Evolutionary conservation across 345 rosid species (phyloP).

Genomic region (Carallia brachiata): DNA sequence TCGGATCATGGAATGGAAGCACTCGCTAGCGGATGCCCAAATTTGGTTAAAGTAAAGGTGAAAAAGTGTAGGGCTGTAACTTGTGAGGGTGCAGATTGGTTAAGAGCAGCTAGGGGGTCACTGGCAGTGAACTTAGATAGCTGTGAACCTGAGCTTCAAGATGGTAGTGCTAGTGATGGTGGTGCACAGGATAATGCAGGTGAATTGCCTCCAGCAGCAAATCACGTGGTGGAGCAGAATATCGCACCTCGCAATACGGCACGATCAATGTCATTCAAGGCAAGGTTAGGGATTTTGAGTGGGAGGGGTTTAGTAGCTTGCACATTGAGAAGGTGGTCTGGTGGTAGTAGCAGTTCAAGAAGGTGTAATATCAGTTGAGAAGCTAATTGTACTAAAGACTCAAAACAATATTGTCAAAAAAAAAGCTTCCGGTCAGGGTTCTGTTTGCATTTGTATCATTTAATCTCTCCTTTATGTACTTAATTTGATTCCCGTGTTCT

Average conservation of each 20-base stretch:
- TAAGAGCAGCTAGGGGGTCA: constrained; percentile 45
- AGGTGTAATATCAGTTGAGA: constrained; percentile 12
- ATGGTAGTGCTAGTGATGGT: constrained; percentile 52
- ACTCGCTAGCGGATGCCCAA: constrained; percentile 35
- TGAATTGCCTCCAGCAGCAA: constrained; percentile 41
- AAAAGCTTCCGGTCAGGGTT: constrained; percentile 6
- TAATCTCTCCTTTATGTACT: constrained; percentile 27
- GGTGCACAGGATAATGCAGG: constrained; percentile 47
- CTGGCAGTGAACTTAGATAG: constrained; percentile 61
- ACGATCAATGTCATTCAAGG: constrained; percentile 59
- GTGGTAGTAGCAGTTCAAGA: constrained; percentile 46
- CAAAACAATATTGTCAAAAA: constrained; percentile 7
- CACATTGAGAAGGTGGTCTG: constrained; percentile 62
- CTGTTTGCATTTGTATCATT: constrained; percentile 24
- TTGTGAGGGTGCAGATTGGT: constrained; percentile 26
- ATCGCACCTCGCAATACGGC: constrained; percentile 41
- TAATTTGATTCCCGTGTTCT: constrained; percentile 28
- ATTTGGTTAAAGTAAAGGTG: constrained; percentile 47
- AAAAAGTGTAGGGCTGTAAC: constrained; percentile 44
- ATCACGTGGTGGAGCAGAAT: constrained; percentile 33
- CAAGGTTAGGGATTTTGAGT: constrained; percentile 58
- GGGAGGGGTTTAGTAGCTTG: constrained; percentile 76
- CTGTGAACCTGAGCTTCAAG: constrained; percentile 46
- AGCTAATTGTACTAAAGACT: constrained; percentile 14
- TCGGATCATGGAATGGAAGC: constrained; percentile 38